Percentiles rank a stretch among this genome's conserved stretches.
Evolutionary conservation across 1,139 yeast species (phyloP).

Genomic region (Suhomyces anneliseae): DNA sequence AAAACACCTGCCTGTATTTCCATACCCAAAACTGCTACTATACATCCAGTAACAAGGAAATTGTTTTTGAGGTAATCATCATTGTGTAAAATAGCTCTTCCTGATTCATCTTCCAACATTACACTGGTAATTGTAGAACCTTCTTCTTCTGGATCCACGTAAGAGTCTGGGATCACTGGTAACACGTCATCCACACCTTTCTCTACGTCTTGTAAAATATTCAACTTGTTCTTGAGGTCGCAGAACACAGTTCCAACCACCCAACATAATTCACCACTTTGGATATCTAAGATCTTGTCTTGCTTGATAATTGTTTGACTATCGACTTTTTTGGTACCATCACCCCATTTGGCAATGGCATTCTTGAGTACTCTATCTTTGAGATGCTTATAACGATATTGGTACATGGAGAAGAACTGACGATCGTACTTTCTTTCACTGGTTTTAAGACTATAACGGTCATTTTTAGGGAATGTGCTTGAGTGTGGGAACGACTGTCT

Average conservation of each 20-base stretch:
- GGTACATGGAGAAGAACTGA: conserved; percentile 78
- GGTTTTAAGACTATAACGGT: conserved; percentile 7
- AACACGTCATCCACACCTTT: conserved; percentile 54
- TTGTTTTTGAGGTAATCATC: conserved; percentile 48
- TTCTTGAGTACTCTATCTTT: conserved; percentile 54
- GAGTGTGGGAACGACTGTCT: not conserved
- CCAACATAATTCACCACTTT: conserved; percentile 73
- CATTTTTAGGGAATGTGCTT: conserved; percentile 2
- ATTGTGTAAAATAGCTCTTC: conserved; percentile 76
- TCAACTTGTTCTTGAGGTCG: conserved; percentile 82
- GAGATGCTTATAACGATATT: conserved; percentile 56
- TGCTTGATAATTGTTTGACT: conserved; percentile 37
- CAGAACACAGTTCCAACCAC: conserved; percentile 87
- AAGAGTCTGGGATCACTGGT: conserved; percentile 33
- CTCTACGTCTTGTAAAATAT: conserved; percentile 79
- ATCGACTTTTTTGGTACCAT: conserved; percentile 41
- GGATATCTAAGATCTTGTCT: conserved; percentile 76
- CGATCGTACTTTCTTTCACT: conserved; percentile 51
- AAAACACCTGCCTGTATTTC: conserved; percentile 84
- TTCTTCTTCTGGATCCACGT: conserved; percentile 22
- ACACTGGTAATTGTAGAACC: conserved; percentile 49
- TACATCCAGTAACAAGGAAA: conserved; percentile 80
- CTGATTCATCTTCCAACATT: conserved; percentile 91
- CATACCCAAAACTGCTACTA: conserved; percentile 83
- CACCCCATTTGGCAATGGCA: conserved; percentile 45